phyloP scores from a whole-genome alignment of 2,329 filamentous ascomycete genomes.

The Diaporthe vexans region DNA sequence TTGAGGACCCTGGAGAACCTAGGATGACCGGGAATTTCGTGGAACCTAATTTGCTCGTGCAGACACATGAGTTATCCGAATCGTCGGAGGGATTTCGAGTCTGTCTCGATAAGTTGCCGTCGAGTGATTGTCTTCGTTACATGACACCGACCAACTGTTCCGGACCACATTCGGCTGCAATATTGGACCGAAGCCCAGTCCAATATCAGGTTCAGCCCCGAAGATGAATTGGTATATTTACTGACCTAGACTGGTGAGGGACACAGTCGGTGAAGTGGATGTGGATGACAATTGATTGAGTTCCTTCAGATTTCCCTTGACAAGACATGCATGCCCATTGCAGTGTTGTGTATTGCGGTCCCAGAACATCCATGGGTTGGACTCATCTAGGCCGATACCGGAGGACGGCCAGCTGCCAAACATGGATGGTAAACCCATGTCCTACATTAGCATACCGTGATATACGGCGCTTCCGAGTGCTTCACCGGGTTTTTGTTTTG shows the following conservation, averaged over 20 bases:
- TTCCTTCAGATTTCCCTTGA: background rate
- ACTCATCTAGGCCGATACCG: background rate
- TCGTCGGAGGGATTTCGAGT: background rate
- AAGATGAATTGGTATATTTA: background rate
- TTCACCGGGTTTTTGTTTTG: too few species aligned
- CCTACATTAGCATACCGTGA: too few species aligned
- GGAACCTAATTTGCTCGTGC: background rate
- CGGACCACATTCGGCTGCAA: background rate
- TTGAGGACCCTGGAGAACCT: background rate
- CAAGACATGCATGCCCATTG: too few species aligned
- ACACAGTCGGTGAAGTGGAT: background rate
- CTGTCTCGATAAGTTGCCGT: background rate
- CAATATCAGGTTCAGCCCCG: too few species aligned
- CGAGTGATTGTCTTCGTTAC: background rate
- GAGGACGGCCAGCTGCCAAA: background rate
- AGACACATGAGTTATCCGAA: background rate
- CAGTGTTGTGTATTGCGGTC: too few species aligned
- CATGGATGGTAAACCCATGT: background rate
- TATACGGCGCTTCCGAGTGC: too few species aligned
- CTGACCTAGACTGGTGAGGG: too few species aligned
- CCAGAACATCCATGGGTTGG: too few species aligned
- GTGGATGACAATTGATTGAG: background rate
- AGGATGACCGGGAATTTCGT: background rate
- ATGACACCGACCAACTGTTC: background rate
- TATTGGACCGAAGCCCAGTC: too few species aligned